A percentile compares a stretch with the other conserved stretches of the same genome.
These are phyloP conservation scores for Penicillium canescens DNA, from an alignment of 495 filamentous ascomycete genomes.

Conservation along the genomic window DNA sequence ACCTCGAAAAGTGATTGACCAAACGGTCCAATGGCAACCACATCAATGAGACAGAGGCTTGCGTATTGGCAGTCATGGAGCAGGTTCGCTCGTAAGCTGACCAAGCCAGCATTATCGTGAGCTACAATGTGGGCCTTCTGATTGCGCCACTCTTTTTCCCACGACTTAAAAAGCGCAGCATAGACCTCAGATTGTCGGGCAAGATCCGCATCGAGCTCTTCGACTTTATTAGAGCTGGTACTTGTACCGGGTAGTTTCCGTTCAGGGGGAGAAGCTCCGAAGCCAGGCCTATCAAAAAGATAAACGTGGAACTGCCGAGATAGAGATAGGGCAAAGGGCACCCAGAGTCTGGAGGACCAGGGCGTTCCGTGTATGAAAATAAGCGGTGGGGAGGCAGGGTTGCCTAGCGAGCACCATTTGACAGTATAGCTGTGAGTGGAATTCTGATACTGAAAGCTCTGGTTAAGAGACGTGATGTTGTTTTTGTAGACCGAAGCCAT, in stretches of 20 bases:
- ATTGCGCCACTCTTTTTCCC: constrained; percentile 11
- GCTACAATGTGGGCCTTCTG: constrained; percentile 33
- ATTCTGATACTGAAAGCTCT: constrained; percentile 25
- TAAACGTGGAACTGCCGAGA: constrained; percentile 30
- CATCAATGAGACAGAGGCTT: constrained; percentile 35
- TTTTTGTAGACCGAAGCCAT: no score
- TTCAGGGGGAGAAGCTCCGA: constrained; percentile 24
- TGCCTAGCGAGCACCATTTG: constrained; percentile 28
- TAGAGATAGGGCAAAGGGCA: constrained; percentile 23
- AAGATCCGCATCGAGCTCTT: constrained; percentile 23
- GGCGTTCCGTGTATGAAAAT: constrained; percentile 40
- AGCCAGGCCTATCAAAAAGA: constrained; percentile 41
- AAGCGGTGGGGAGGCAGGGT: constrained; percentile 17
- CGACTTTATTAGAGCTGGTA: constrained; percentile 6
- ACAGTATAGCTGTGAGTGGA: constrained; percentile 21
- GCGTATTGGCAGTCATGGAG: constrained; percentile 26
- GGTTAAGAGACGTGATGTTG: constrained; percentile 6
- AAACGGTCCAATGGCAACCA: constrained; percentile 34
- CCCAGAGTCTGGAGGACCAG: constrained; percentile 38
- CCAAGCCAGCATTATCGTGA: constrained; percentile 35
- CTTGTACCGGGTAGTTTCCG: constrained; percentile 10
- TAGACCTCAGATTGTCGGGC: constrained; percentile 27
- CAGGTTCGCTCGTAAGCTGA: constrained; percentile 26
- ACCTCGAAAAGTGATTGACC: constrained; percentile 33
- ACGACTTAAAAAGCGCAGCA: constrained; percentile 29